Base-by-base conservation (phyloP, 345 rosid species). In the Anastatica hierochuntica region DNA sequence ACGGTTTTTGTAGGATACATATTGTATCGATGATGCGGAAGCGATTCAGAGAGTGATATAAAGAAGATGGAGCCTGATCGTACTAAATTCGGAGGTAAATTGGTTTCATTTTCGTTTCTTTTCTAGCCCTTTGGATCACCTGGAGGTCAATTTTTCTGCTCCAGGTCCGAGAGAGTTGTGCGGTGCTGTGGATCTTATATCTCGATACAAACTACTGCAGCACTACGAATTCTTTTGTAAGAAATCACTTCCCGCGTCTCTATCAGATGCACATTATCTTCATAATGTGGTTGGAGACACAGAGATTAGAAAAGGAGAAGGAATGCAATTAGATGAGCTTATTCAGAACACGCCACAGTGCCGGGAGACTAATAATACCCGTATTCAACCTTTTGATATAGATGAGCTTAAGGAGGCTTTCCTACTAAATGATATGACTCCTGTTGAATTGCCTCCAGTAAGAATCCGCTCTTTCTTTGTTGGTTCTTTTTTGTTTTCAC, bases 311-410 rank as follows among this genome's bases (percentile, higher is more conserved):
- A 85, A 85, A 78, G 95, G 95, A 54, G 95, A 83, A 34, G 95
- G 94, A 43, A 85, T 89, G 97, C 90, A 83, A 64, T 54, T 89
- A 67, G 81, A 75, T 72, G 94, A 83, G 70, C 88, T 85, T 67
- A 53, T 76, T 60, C 80, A 79, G 56, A 76, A 50, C 62, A 27
- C 64, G 21, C 59, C 74, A 26, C 48, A 66, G 48, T 56, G 72
- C 53, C 72, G 78, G 62, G 87, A 75, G 43, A 43, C 70, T 14
- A 72, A 58, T n/a, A n/a, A n/a, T 64, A 57, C 68, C 14, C 74
- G 66, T 10, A 83, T 85, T 56, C 80, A 62, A 47, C 85, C 89
- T 37, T 89, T 89, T 64, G 94, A 83, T 57, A 70, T 89, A 24
- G 85, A 79, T 40, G 68, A 68, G 41, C 97, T 85, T 43, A 63